Percentiles rank a stretch among this genome's conserved stretches.
Conservation (phyloP, 2,329 filamentous ascomycete genomes). For the Pseudogymnoascus sp. region DNA sequence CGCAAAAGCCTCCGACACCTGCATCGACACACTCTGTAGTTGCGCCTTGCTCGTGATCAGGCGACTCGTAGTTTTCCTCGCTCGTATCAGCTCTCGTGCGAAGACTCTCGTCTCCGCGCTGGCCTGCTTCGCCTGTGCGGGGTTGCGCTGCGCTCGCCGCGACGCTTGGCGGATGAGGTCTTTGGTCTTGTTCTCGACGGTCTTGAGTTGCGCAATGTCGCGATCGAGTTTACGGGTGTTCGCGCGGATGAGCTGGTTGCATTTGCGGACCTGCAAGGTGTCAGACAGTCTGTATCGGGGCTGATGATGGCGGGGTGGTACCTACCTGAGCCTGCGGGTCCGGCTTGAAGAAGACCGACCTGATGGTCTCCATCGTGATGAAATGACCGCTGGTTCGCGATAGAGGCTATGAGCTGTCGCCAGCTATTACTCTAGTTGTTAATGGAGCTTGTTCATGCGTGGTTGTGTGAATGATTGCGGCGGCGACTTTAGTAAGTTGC, state of each 20-base stretch:
- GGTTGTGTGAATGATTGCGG: neutral
- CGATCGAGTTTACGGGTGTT: slow-evolving; percentile 94
- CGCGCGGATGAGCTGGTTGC: slow-evolving; percentile 77
- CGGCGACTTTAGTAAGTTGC: slow-evolving; percentile 1
- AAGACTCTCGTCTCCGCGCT: slow-evolving; percentile 78
- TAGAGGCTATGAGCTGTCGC: slow-evolving; percentile 7
- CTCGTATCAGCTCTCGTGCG: slow-evolving; percentile 76
- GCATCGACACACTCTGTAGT: slow-evolving; percentile 88
- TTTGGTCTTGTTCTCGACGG: slow-evolving; percentile 76
- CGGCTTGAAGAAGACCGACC: slow-evolving; percentile 79
- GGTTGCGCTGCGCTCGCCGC: slow-evolving; percentile 71
- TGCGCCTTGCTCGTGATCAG: slow-evolving; percentile 85
- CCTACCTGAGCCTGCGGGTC: slow-evolving; percentile 87
- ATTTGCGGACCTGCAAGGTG: slow-evolving; percentile 73
- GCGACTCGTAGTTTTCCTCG: slow-evolving; percentile 66
- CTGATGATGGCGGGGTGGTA: slow-evolving; percentile 12
- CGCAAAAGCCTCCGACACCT: slow-evolving; percentile 93
- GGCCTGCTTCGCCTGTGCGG: slow-evolving; percentile 70
- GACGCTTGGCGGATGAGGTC: slow-evolving; percentile 77
- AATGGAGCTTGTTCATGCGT: slow-evolving; percentile 4
- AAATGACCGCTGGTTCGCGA: neutral
- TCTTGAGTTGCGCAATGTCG: slow-evolving; percentile 72
- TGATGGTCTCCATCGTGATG: slow-evolving; percentile 72
- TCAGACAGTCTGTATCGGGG: slow-evolving; percentile 12
- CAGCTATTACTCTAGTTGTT: neutral